Evolutionary conservation across 441 rosid species (phyloP).

Genomic region (Arabidopsis hybrid): DNA sequence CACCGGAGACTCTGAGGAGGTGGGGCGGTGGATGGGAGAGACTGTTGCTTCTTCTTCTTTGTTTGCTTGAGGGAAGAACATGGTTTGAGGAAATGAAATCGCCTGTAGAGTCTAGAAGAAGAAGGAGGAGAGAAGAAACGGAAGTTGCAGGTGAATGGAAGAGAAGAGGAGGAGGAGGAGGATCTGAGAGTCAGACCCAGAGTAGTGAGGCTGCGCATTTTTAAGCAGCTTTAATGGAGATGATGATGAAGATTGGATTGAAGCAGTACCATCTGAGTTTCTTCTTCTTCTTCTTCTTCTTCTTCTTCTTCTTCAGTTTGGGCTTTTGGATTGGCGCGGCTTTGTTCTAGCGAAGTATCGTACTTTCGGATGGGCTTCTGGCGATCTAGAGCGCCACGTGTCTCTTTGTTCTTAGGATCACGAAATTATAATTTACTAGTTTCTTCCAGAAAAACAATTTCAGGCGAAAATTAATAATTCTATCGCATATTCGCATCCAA

Average conservation of each 20-base stretch:
- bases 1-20: slow-evolving; percentile 64
- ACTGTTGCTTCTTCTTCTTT: slow-evolving; percentile 61
- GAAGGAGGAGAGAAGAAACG: slow-evolving; percentile 40
- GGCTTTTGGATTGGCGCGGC: slow-evolving; percentile 37
- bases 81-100: slow-evolving; percentile 80
- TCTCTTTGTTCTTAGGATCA: slow-evolving; percentile 26
- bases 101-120: slow-evolving; percentile 63
- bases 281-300: no score
- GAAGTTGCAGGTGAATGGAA: slow-evolving; percentile 48
- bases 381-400: slow-evolving; percentile 45
- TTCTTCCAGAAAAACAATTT: slow-evolving; percentile 15
- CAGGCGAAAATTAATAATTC: background rate
- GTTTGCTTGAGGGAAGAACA: slow-evolving; percentile 79
- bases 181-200: slow-evolving; percentile 44
- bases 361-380: slow-evolving; percentile 42
- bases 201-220: slow-evolving; percentile 62
- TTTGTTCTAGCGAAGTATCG: background rate
- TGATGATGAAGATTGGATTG: slow-evolving; percentile 21
- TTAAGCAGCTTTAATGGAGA: slow-evolving; percentile 40
- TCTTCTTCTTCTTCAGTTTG: slow-evolving; percentile 6
- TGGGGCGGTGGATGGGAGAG: slow-evolving; percentile 63
- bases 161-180: slow-evolving; percentile 39
- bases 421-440: background rate
- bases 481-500: slow-evolving; percentile 23
- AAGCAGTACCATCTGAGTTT: slow-evolving; percentile 36